These are phyloP conservation scores for Populus simonii DNA, from an alignment of 345 rosid species.

Conservation along the genomic window DNA sequence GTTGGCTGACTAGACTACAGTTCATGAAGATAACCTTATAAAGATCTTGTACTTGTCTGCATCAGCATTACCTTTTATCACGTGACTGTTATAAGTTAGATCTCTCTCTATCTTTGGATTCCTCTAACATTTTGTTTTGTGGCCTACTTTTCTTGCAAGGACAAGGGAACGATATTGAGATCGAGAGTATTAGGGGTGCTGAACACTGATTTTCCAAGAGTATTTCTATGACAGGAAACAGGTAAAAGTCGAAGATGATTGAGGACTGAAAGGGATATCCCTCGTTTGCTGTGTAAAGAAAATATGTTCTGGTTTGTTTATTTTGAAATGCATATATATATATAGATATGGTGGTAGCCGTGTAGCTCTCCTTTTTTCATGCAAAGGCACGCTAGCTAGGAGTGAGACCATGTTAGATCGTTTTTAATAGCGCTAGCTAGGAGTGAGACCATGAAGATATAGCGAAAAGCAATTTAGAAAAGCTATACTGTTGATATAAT, in stretches of 20 bases:
- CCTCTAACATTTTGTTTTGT: not conserved
- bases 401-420: conserved; percentile 8
- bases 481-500: no score
- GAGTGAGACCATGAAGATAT: conserved; percentile 12
- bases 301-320: conserved; percentile 19
- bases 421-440: conserved; percentile 13
- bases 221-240: not conserved
- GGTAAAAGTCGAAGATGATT: conserved; percentile 40
- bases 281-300: conserved; percentile 33
- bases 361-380: conserved; percentile 43
- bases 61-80: not conserved
- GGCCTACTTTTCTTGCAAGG: not conserved
- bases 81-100: conserved; percentile 6
- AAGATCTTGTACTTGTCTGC: not conserved
- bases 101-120: not conserved
- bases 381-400: conserved; percentile 36
- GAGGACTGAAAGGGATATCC: conserved; percentile 48
- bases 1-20: not conserved
- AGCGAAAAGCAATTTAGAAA: no score
- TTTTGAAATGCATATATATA: conserved; percentile 11
- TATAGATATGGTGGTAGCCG: not conserved
- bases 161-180: not conserved
- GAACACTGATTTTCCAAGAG: conserved; percentile 7
- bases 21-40: not conserved
- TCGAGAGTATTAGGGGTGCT: not conserved